A percentile compares a stretch with the other conserved stretches of the same genome.
These are phyloP conservation scores for Acanthamoeba triangularis DNA, from an alignment of 208 protist genomes.

Conservation along the genomic window DNA sequence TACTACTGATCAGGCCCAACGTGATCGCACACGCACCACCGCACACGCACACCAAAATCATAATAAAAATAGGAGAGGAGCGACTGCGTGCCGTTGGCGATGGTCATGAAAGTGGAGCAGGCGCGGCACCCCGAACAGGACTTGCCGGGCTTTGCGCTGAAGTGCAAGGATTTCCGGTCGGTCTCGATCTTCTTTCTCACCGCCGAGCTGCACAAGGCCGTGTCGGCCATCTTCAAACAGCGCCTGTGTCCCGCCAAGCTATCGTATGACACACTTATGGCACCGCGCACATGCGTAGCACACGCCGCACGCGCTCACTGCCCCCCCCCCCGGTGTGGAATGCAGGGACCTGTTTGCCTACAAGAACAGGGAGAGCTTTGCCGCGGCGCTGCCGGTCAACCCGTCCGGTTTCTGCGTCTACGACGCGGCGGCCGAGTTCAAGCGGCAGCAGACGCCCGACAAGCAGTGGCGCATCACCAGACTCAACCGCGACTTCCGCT, in stretches of 20 bases:
- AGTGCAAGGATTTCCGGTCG: neutral
- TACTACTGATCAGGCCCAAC: too few relatives aligned
- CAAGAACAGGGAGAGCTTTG: neutral
- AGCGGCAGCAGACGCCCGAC: too few relatives aligned
- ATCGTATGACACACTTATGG: neutral
- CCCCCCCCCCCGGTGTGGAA: too few relatives aligned
- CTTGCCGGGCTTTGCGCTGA: neutral
- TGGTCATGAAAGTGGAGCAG: neutral
- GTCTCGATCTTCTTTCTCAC: neutral
- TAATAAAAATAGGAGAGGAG: too few relatives aligned
- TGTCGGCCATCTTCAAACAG: neutral
- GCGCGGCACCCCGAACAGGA: neutral
- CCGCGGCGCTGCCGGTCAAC: neutral
- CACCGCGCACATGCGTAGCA: too few relatives aligned
- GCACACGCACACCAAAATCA: too few relatives aligned
- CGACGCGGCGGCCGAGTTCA: neutral
- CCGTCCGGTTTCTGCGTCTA: neutral
- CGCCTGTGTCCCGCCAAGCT: neutral
- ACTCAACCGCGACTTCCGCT: conserved; percentile 43
- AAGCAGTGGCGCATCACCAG: conserved; percentile 9
- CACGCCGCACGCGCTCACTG: too few relatives aligned
- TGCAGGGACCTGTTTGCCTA: neutral
- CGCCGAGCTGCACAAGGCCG: neutral
- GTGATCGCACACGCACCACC: too few relatives aligned
- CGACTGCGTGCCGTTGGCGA: neutral